Evolutionary conservation across 306 rosid genomes (phyloP).

Genomic region (Delonix regia): DNA sequence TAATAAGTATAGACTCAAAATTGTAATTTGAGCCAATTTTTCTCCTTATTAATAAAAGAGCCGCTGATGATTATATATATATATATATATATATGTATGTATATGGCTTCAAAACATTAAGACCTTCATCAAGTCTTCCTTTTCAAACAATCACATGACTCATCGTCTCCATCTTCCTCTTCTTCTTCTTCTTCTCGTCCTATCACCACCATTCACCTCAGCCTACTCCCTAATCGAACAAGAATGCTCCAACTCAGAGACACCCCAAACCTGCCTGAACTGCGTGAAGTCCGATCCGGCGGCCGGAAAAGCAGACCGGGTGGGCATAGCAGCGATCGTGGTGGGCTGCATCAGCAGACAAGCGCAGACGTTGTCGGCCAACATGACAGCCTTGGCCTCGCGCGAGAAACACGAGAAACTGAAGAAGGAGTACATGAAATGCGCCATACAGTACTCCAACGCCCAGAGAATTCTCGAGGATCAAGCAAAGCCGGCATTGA

Average conservation of each 20-base stretch:
- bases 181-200: neutral
- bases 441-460: neutral
- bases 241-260: neutral
- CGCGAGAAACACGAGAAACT: neutral
- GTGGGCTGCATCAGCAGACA: neutral
- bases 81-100: too few relatives aligned
- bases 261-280: neutral
- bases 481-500: neutral
- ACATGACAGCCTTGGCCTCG: neutral
- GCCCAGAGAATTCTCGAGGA: neutral
- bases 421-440: neutral
- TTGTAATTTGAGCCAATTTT: too few relatives aligned
- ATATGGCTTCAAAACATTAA: too few relatives aligned
- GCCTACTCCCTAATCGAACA: neutral
- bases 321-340: neutral
- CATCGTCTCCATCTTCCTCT: neutral
- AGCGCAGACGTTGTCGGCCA: neutral
- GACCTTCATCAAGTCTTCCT: neutral
- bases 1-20: too few relatives aligned
- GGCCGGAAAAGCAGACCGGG: neutral
- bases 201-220: neutral
- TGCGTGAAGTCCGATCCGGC: neutral
- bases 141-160: neutral
- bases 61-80: too few relatives aligned
- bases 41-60: too few relatives aligned